phyloP scores from a whole-genome alignment of 2,329 filamentous ascomycete species.

The Geosmithia morbida region DNA sequence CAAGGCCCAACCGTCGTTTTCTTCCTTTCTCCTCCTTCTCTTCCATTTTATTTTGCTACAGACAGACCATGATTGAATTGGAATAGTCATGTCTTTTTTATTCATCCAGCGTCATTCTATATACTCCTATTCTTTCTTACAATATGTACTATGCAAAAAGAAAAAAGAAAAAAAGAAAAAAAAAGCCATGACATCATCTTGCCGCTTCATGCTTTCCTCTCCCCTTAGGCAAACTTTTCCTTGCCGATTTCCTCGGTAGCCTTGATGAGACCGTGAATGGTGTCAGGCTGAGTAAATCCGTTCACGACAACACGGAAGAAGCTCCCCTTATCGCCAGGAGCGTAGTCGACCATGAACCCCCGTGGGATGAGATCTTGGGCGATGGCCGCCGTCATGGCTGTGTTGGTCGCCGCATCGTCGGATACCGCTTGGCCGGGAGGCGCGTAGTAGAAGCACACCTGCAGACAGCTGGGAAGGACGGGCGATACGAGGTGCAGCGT shows the following conservation, averaged over 20 bases:
- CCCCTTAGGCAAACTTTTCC: constrained; percentile 6
- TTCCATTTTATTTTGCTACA: no score
- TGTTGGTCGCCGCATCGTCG: constrained; percentile 26
- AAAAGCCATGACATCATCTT: no score
- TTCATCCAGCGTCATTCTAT: no score
- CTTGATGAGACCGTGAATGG: constrained; percentile 36
- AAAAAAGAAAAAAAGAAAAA: no score
- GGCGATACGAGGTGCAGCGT: constrained; percentile 60
- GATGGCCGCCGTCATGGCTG: constrained; percentile 31
- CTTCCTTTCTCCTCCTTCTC: no score
- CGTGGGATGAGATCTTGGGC: constrained; percentile 30
- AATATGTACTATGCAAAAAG: no score
- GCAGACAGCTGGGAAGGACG: constrained; percentile 73
- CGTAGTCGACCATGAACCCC: constrained; percentile 48
- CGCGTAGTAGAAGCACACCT: constrained; percentile 88
- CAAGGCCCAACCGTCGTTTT: no score
- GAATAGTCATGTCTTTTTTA: no score
- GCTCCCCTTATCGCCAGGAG: constrained; percentile 38
- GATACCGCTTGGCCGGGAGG: constrained; percentile 32
- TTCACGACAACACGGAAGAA: constrained; percentile 49
- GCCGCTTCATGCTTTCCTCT: no score
- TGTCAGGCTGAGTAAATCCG: constrained; percentile 34
- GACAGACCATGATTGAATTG: no score
- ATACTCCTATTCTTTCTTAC: no score
- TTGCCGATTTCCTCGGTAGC: constrained; percentile 34